phyloP scores from a whole-genome alignment of 495 filamentous ascomycete genomes.

The Penicillium odoratum region DNA sequence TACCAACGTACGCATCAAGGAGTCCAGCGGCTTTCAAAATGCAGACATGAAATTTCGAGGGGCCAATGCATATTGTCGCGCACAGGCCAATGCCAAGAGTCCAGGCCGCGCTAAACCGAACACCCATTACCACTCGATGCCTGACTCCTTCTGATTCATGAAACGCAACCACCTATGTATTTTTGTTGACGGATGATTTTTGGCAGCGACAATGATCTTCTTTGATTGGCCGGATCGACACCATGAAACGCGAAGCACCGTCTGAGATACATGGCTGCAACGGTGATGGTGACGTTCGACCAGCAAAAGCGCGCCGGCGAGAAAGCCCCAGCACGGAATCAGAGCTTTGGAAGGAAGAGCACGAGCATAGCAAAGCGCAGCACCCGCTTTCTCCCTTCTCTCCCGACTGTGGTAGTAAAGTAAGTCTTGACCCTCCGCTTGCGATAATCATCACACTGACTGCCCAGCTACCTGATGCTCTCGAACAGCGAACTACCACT shows the following conservation, averaged over 20 bases:
- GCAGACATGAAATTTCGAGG: no score
- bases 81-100: no score
- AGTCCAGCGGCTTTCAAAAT: no score
- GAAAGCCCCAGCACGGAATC: slow-evolving; percentile 6
- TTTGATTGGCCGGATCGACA: slow-evolving; percentile 1
- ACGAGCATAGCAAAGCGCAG: slow-evolving; percentile 3
- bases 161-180: background rate
- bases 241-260: slow-evolving; percentile 9
- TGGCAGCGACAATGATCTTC: slow-evolving; percentile 2
- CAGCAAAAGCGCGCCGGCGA: slow-evolving; percentile 6
- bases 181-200: background rate
- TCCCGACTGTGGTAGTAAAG: slow-evolving; percentile 2
- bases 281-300: slow-evolving; percentile 4
- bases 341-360: slow-evolving; percentile 3
- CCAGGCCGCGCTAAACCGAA: background rate
- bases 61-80: no score
- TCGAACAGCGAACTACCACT: slow-evolving; percentile 1
- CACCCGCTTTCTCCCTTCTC: slow-evolving; percentile 7
- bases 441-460: slow-evolving; percentile 5
- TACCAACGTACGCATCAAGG: no score
- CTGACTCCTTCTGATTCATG: background rate
- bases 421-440: slow-evolving; percentile 2
- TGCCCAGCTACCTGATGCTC: slow-evolving; percentile 6
- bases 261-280: slow-evolving; percentile 6
- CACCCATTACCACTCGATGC: background rate